phyloP scores from a whole-genome alignment of 192 early-diverging fungal genomes.

The Lobosporangium transversale region DNA sequence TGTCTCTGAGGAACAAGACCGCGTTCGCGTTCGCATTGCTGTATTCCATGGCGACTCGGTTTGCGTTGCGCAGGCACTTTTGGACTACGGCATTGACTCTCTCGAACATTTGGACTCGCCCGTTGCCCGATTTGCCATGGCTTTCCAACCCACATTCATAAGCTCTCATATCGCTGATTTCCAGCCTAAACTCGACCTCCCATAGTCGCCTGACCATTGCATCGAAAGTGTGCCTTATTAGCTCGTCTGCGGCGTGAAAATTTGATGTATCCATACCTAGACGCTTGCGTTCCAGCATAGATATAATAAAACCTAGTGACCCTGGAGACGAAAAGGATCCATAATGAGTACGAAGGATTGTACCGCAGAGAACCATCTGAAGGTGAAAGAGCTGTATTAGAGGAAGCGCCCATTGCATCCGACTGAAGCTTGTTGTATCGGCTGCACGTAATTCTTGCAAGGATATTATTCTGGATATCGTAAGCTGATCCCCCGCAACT shows the following conservation, averaged over 20 bases:
- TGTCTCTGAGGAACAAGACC: conserved; percentile 7
- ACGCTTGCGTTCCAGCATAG: background rate
- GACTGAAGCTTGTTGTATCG: too few relatives aligned
- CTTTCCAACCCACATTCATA: background rate
- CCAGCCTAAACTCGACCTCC: background rate
- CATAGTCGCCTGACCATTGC: background rate
- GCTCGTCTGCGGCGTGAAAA: background rate
- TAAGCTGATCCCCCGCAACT: too few relatives aligned
- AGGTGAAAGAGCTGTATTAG: conserved; percentile 1
- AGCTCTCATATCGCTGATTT: background rate
- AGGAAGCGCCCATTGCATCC: background rate
- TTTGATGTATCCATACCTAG: background rate
- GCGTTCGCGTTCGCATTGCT: too few relatives aligned
- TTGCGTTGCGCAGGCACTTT: too few relatives aligned
- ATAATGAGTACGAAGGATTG: background rate
- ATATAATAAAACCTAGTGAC: background rate
- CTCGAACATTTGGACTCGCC: too few relatives aligned
- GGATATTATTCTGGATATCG: too few relatives aligned
- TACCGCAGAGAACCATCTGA: background rate
- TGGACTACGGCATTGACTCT: too few relatives aligned
- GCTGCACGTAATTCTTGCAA: too few relatives aligned
- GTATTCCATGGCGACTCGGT: background rate
- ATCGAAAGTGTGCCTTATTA: background rate
- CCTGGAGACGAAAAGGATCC: background rate
- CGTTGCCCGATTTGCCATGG: background rate